Evolutionary conservation across 1,284 basidiomycete genomes (phyloP).

Genomic region (Cutaneotrichosporon mucoides): DNA sequence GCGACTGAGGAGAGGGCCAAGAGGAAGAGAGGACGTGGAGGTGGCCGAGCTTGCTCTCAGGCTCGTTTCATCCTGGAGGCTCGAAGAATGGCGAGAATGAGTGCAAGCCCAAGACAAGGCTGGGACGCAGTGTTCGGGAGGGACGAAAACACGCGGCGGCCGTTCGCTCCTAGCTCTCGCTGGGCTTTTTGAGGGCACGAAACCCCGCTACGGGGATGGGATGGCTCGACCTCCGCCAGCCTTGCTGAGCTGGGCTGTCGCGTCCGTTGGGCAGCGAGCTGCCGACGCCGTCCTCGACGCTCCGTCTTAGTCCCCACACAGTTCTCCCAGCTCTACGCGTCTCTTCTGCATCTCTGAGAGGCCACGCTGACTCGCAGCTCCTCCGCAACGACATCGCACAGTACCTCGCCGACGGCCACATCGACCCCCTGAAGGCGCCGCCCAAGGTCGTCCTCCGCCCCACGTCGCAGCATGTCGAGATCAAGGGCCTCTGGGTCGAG

Average conservation of each 20-base stretch:
- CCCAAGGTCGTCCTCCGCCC: constrained; percentile 29
- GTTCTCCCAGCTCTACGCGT: neutral
- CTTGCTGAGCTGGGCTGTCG: no score
- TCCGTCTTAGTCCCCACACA: neutral
- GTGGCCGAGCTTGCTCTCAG: neutral
- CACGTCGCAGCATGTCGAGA: constrained; percentile 33
- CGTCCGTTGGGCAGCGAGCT: no score
- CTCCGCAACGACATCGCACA: constrained; percentile 30
- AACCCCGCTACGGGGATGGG: no score
- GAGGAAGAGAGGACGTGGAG: neutral
- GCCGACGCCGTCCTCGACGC: neutral
- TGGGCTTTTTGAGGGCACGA: no score
- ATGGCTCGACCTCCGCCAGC: no score
- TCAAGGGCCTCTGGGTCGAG: constrained; percentile 37
- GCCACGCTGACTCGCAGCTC: constrained; percentile 16
- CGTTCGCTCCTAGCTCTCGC: no score
- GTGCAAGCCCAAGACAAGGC: no score
- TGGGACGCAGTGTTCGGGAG: no score
- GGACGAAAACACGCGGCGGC: no score
- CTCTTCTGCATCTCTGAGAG: neutral
- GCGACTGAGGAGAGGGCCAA: no score
- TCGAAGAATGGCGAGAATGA: no score
- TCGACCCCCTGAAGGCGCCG: constrained; percentile 32
- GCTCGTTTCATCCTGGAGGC: no score
- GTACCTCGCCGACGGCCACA: constrained; percentile 30